Conservation (phyloP, 345 rosid species). For the Gossypium ekmanianum region DNA sequence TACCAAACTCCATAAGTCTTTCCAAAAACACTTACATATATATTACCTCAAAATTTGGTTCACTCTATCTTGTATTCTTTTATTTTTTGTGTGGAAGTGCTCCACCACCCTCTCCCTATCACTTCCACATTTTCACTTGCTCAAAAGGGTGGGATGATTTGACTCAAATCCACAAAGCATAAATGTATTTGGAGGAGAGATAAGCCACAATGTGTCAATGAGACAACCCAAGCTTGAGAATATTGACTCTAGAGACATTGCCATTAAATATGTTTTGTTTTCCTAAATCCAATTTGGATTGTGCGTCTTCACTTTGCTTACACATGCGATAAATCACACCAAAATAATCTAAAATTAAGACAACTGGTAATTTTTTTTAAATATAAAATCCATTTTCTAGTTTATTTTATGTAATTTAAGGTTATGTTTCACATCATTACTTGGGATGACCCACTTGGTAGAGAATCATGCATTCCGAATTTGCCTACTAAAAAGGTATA, state of each 20-base stretch:
- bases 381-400: no score
- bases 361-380: no score
- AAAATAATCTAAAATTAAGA: neutral
- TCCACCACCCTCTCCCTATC: conserved; percentile 17
- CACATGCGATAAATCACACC: neutral
- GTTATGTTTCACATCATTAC: no score
- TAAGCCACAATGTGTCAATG: conserved; percentile 3
- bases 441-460: no score
- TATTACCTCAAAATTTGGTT: no score
- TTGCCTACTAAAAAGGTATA: no score
- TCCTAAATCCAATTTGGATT: conserved; percentile 31
- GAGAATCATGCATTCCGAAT: no score
- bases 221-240: conserved; percentile 29
- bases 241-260: conserved; percentile 25
- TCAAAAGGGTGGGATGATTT: conserved; percentile 12
- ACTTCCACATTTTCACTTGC: neutral
- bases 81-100: conserved; percentile 16
- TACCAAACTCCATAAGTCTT: conserved; percentile 9
- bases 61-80: no score
- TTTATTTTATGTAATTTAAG: no score
- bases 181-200: conserved; percentile 8
- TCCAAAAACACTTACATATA: neutral
- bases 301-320: conserved; percentile 11
- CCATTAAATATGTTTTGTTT: conserved; percentile 6
- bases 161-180: conserved; percentile 20